phyloP scores from a whole-genome alignment of 2,329 filamentous ascomycete species.

The Acrodontium crateriforme region DNA sequence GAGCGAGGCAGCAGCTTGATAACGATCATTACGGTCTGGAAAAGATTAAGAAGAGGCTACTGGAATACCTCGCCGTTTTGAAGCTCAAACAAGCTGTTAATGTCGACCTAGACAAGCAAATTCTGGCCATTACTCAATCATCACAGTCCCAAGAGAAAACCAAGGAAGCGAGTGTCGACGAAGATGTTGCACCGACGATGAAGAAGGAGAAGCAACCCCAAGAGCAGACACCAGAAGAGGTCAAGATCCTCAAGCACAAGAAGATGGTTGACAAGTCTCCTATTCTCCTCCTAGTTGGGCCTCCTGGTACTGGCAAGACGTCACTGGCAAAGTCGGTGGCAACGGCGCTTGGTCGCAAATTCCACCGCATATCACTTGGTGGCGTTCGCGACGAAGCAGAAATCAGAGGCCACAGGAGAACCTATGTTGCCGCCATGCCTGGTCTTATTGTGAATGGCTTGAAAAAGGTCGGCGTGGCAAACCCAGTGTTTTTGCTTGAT shows the following conservation, averaged over 20 bases:
- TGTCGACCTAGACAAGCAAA: constrained; percentile 64
- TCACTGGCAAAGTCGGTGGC: constrained; percentile 88
- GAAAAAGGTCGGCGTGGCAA: constrained; percentile 89
- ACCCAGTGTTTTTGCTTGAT: constrained; percentile 88
- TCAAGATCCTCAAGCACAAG: constrained; percentile 65
- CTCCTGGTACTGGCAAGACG: constrained; percentile 91
- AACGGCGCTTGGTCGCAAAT: constrained; percentile 81
- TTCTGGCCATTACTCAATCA: constrained; percentile 40
- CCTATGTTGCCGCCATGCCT: constrained; percentile 98
- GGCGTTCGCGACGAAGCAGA: constrained; percentile 94
- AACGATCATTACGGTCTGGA: constrained; percentile 94
- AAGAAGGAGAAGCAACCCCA: constrained; percentile 20
- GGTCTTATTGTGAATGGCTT: constrained; percentile 85
- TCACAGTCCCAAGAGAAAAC: constrained; percentile 21
- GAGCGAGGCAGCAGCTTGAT: constrained; percentile 79
- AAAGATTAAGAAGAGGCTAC: constrained; percentile 88
- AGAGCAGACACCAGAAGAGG: constrained; percentile 40
- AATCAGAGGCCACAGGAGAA: constrained; percentile 85
- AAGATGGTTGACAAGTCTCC: constrained; percentile 89
- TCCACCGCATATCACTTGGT: constrained; percentile 91
- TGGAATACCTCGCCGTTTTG: constrained; percentile 94
- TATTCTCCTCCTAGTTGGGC: constrained; percentile 83
- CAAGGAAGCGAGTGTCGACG: constrained; percentile 27
- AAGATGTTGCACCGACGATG: constrained; percentile 31
- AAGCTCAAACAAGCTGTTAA: constrained; percentile 89